These are phyloP conservation scores for Chrysoporthe deuterocubensis DNA, from an alignment of 2,329 filamentous ascomycete genomes.

Conservation along the genomic window DNA sequence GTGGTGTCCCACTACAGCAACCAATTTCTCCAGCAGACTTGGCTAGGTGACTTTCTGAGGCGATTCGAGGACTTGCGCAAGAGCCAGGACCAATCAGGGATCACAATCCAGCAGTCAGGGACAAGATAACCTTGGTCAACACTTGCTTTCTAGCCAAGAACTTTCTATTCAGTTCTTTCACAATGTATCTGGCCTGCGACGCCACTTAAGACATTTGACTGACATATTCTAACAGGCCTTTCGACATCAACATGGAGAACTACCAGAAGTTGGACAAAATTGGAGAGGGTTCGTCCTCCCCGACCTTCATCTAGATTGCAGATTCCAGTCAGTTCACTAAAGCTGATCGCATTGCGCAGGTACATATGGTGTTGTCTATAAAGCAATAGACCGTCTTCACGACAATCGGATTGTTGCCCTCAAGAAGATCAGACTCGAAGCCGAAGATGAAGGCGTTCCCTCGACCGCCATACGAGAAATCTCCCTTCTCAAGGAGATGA, in stretches of 20 bases:
- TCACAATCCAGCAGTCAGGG: not conserved
- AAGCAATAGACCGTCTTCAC: constrained; percentile 79
- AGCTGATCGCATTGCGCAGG: constrained; percentile 52
- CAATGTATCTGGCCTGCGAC: constrained; percentile 1
- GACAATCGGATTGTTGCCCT: constrained; percentile 82
- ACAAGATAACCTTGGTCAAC: not conserved
- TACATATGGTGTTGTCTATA: constrained; percentile 92
- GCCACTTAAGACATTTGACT: not conserved
- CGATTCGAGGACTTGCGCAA: not conserved
- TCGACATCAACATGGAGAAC: constrained; percentile 47
- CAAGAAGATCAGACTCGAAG: constrained; percentile 91
- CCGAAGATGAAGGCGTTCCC: constrained; percentile 88
- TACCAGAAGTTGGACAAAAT: constrained; percentile 84
- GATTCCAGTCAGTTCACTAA: not conserved
- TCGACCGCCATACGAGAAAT: constrained; percentile 91
- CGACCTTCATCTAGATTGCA: not conserved
- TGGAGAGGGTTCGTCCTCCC: constrained; percentile 65
- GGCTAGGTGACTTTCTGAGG: not conserved
- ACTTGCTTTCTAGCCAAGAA: not conserved
- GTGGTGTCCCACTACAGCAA: not conserved
- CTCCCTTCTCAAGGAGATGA: constrained; percentile 89
- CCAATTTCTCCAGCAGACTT: not conserved
- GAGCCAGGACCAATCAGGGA: not conserved
- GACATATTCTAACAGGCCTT: constrained; percentile 11
- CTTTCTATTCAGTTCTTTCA: not conserved